Evolutionary conservation across 2,329 filamentous ascomycete species (phyloP).

Genomic region (Orbilia quercus): DNA sequence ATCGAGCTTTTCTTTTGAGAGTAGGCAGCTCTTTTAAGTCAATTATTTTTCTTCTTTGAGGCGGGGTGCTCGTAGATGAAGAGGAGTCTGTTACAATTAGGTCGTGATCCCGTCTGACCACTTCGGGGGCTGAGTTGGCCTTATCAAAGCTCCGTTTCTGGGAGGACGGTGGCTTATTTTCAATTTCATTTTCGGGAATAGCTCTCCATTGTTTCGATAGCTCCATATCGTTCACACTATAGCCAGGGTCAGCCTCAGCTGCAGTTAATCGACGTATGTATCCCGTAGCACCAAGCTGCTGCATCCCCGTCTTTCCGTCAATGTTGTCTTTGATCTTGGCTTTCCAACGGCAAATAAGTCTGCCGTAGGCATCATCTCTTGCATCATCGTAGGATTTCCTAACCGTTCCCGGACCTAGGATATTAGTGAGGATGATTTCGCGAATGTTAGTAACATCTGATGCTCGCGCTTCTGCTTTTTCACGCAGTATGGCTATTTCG

Average conservation of each 20-base stretch:
- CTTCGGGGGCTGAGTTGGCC: background rate
- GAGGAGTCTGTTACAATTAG: no score
- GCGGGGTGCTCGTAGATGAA: background rate
- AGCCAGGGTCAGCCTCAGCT: slow-evolving; percentile 61
- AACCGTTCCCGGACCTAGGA: slow-evolving; percentile 29
- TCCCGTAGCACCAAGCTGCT: slow-evolving; percentile 57
- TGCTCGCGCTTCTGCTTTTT: slow-evolving; percentile 35
- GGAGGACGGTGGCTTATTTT: background rate
- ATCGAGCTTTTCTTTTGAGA: background rate
- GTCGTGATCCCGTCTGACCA: background rate
- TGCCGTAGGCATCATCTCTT: slow-evolving; percentile 61
- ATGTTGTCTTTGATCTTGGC: slow-evolving; percentile 60
- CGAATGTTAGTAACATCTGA: slow-evolving; percentile 40
- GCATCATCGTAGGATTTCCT: slow-evolving; percentile 49
- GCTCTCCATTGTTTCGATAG: slow-evolving; percentile 57
- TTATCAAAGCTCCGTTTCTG: background rate
- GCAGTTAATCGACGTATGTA: slow-evolving; percentile 57
- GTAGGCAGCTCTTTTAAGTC: background rate
- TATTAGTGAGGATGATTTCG: slow-evolving; percentile 45
- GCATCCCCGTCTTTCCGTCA: slow-evolving; percentile 58
- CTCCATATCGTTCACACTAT: slow-evolving; percentile 59
- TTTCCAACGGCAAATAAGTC: slow-evolving; percentile 63
- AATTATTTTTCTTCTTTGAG: background rate
- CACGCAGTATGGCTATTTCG: slow-evolving; percentile 37
- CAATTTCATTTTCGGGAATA: slow-evolving; percentile 12